Conservation (phyloP, 2,329 filamentous ascomycete species). For the Lecanicillium sp. region DNA sequence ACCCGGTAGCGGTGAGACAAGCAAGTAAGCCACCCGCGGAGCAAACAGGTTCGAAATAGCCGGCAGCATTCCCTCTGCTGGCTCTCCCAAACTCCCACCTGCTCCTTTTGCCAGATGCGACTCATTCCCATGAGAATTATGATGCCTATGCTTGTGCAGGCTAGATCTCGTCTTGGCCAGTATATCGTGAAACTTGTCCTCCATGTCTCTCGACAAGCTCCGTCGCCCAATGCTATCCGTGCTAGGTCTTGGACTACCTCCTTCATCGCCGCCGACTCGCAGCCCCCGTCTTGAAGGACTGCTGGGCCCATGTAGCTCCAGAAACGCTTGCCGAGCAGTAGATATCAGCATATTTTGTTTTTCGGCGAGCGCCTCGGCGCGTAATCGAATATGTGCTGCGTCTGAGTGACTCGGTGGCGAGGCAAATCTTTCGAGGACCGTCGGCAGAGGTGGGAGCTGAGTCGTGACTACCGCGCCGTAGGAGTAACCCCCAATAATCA, state of each 20-base stretch:
- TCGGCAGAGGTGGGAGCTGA: slow-evolving; percentile 55
- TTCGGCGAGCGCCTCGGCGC: slow-evolving; percentile 59
- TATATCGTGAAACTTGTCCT: slow-evolving; percentile 9
- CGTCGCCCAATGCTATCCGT: slow-evolving; percentile 23
- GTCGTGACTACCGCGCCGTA: slow-evolving; percentile 81
- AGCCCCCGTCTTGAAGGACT: slow-evolving; percentile 25
- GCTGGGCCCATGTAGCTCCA: slow-evolving; percentile 16
- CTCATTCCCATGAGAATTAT: neutral
- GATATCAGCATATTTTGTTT: slow-evolving; percentile 46
- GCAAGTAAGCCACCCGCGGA: slow-evolving; percentile 45
- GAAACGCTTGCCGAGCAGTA: slow-evolving; percentile 23
- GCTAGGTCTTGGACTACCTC: slow-evolving; percentile 29
- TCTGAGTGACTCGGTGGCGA: slow-evolving; percentile 44
- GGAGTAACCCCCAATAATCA: slow-evolving; percentile 74
- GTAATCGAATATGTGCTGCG: slow-evolving; percentile 59
- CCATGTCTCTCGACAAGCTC: slow-evolving; percentile 9
- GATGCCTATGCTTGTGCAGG: slow-evolving; percentile 6
- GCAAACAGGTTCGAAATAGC: slow-evolving; percentile 23
- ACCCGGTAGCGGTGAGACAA: slow-evolving; percentile 60
- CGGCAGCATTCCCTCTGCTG: slow-evolving; percentile 18
- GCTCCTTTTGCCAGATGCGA: neutral
- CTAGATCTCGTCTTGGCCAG: slow-evolving; percentile 4
- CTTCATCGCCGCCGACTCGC: slow-evolving; percentile 42
- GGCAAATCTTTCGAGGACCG: slow-evolving; percentile 53
- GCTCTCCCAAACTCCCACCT: slow-evolving; percentile 15